These are phyloP conservation scores for Meripilus lineatus DNA, from an alignment of 1,284 basidiomycete species.

Conservation along the genomic window DNA sequence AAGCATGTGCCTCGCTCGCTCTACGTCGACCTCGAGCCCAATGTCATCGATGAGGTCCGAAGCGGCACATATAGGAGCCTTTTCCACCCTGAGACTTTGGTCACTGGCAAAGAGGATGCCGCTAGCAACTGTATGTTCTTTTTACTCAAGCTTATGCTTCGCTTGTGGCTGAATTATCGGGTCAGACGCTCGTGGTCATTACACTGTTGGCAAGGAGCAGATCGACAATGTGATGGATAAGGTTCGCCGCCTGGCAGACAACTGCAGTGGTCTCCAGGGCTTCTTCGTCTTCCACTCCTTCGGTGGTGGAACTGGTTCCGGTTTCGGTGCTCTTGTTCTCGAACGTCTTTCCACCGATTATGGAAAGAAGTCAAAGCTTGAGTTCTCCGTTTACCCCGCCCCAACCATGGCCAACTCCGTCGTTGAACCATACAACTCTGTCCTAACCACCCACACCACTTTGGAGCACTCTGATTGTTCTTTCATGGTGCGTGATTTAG, in stretches of 20 bases:
- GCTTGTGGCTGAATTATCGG: constrained; percentile 1
- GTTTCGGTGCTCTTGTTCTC: constrained; percentile 96
- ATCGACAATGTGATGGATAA: constrained; percentile 94
- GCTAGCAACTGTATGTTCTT: constrained; percentile 89
- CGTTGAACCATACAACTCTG: constrained; percentile 99
- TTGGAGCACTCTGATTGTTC: constrained; percentile 99
- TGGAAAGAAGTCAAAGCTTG: constrained; percentile 99
- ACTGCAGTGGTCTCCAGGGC: constrained; percentile 97
- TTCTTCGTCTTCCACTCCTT: constrained; percentile 99
- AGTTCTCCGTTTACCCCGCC: constrained; percentile 97
- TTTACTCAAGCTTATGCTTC: neutral
- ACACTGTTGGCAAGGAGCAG: constrained; percentile 97
- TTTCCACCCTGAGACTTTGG: constrained; percentile 98
- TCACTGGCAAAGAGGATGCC: constrained; percentile 99
- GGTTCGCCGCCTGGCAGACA: constrained; percentile 93
- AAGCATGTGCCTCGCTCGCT: constrained; percentile 99
- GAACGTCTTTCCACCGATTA: constrained; percentile 98
- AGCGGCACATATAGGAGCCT: constrained; percentile 93
- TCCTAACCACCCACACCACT: constrained; percentile 97
- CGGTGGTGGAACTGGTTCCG: constrained; percentile 98
- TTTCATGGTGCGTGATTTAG: constrained; percentile 71
- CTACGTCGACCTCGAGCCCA: constrained; percentile 96
- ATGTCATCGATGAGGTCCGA: constrained; percentile 96
- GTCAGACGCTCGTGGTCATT: constrained; percentile 92
- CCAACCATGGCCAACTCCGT: constrained; percentile 95